Conservation (phyloP, 371 early-diverging fungal species). For the Dichotomocladium elegans region DNA sequence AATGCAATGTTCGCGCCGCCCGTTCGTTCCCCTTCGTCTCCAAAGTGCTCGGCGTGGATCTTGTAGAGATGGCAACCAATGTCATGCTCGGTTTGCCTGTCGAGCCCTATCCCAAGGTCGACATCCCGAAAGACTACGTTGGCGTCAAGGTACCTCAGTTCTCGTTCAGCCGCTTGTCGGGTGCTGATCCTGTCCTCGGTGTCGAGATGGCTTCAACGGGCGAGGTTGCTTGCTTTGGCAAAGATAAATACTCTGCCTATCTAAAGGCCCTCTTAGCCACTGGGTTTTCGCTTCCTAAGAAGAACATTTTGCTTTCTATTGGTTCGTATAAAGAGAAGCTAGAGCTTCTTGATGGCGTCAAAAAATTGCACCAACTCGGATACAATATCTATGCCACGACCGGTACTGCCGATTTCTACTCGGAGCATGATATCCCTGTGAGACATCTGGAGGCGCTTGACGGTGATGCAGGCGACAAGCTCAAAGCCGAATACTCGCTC, state of each 20-base stretch:
- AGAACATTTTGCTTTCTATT: slow-evolving; percentile 66
- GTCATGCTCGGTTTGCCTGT: slow-evolving; percentile 66
- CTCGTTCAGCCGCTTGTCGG: slow-evolving; percentile 88
- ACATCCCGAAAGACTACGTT: slow-evolving; percentile 70
- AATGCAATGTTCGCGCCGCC: slow-evolving; percentile 95
- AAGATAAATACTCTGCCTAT: slow-evolving; percentile 84
- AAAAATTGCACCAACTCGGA: slow-evolving; percentile 57
- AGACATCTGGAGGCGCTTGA: slow-evolving; percentile 80
- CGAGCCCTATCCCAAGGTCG: slow-evolving; percentile 60
- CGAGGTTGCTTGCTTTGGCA: slow-evolving; percentile 95
- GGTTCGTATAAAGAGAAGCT: slow-evolving; percentile 69
- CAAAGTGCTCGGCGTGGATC: slow-evolving; percentile 86
- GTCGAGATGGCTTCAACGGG: slow-evolving; percentile 98
- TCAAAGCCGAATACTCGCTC: slow-evolving; percentile 56
- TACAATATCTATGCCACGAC: slow-evolving; percentile 71
- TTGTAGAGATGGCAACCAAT: slow-evolving; percentile 85
- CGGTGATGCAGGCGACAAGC: slow-evolving; percentile 39
- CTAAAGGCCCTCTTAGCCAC: slow-evolving; percentile 84
- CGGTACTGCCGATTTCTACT: slow-evolving; percentile 92
- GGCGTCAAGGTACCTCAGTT: slow-evolving; percentile 94
- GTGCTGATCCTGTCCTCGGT: slow-evolving; percentile 94
- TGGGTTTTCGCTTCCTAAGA: slow-evolving; percentile 65
- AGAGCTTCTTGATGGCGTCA: slow-evolving; percentile 68
- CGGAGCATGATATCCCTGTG: slow-evolving; percentile 85
- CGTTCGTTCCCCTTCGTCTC: slow-evolving; percentile 95